Evolutionary conservation across 352 stramenopile genomes (phyloP).

Genomic region (Phytophthora nicotianae): DNA sequence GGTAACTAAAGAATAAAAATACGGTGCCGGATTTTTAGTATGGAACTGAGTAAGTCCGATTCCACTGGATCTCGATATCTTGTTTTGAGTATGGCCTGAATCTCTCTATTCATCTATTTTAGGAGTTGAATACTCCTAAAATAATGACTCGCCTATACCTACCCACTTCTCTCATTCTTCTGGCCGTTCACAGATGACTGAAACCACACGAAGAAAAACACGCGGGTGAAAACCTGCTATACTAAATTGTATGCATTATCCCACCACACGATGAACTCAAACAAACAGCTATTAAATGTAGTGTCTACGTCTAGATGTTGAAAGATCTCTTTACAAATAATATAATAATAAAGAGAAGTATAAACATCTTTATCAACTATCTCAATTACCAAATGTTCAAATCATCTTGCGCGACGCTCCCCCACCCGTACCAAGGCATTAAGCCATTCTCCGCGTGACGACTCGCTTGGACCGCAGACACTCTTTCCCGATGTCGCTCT

Average conservation of each 20-base stretch:
- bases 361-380: constrained; percentile 7
- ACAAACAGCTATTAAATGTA: neutral
- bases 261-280: neutral
- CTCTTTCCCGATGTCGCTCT: constrained; percentile 66
- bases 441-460: constrained; percentile 35
- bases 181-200: constrained; percentile 16
- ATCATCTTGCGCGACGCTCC: constrained; percentile 21
- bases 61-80: neutral
- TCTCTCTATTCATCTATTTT: neutral
- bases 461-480: constrained; percentile 5
- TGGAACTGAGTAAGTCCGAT: neutral
- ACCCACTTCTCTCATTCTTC: constrained; percentile 30
- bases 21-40: constrained; percentile 7
- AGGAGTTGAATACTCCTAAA: neutral
- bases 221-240: constrained; percentile 13
- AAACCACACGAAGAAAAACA: constrained; percentile 29
- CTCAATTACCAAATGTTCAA: constrained; percentile 10
- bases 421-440: constrained; percentile 27
- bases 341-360: constrained; percentile 9
- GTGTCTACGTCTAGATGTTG: too few species aligned
- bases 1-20: constrained; percentile 6
- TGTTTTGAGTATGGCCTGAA: neutral
- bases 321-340: too few species aligned
- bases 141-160: constrained; percentile 1
- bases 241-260: constrained; percentile 4